Evolutionary conservation across 805 yeast genomes (phyloP), one percentile per base, ranked within the genome.

Genomic region (Wickerhamomyces strasburgensis): DNA sequence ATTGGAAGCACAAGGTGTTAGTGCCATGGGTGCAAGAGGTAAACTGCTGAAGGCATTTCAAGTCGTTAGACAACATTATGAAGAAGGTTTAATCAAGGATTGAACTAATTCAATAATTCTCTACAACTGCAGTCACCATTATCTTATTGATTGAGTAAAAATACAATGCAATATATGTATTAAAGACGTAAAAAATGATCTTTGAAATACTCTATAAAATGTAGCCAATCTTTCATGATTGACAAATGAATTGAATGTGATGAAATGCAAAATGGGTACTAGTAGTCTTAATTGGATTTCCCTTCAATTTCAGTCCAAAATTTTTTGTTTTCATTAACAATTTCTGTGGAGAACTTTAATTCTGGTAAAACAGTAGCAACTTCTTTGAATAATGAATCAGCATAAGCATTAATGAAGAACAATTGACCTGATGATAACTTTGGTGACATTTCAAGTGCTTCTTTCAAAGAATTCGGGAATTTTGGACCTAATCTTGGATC

Each of bases 21-120:
- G 79, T 47, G 97, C 98, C 0, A 70, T 93, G 47, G 99, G 99
- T 6, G 99, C 99, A 1, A 71, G 99, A 46, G 75, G 97, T 39
- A 93, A 93, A 64, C 72, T 93, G 58, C 65, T 93, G 52, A 93
- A 93, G 65, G 94, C 95, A 26, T 93, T 93, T 65, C 84, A 79
- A 42, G 81, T 80, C 39, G 95, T 90, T 31, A 78, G 76, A 52
- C 81, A 72, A 26, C 68, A 70, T 31, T 68, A 68, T 47, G 72
- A 66, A 40, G 59, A 54, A 6, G 66, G 68, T 5, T 37, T 54
- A 27, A 61, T 64, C 28, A 62, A 57, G 35, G 48, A 40, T 19
- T 43, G n/a, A 33, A 17, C 18, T 15, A 15, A 4, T 31, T 21
- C 15, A 25, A 21, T 32, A n/a, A n/a, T n/a, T n/a, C n/a, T n/a